These are phyloP conservation scores for Coriaria nepalensis DNA, from an alignment of 306 rosid genomes.

Conservation along the genomic window DNA sequence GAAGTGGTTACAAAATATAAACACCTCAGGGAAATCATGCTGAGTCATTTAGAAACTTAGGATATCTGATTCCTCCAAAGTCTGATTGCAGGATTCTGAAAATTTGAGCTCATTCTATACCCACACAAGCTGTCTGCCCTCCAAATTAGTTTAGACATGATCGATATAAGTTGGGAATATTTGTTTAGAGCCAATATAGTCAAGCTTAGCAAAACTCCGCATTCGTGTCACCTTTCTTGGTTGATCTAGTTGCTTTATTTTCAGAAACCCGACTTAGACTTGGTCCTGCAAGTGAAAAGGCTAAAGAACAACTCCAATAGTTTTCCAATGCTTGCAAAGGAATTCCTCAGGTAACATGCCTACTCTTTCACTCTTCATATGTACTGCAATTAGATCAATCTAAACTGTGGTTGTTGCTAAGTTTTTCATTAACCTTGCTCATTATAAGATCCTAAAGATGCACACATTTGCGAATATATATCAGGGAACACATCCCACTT, in stretches of 20 bases:
- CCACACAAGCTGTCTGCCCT: neutral
- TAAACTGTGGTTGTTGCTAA: too few relatives aligned
- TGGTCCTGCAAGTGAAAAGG: slow-evolving; percentile 67
- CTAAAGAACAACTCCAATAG: slow-evolving; percentile 65
- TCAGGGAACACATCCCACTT: slow-evolving; percentile 49
- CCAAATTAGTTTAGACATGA: too few relatives aligned
- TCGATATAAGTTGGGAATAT: too few relatives aligned
- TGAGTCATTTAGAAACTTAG: too few relatives aligned
- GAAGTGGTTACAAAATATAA: too few relatives aligned
- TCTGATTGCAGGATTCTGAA: too few relatives aligned
- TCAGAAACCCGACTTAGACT: slow-evolving; percentile 72
- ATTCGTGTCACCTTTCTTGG: slow-evolving; percentile 7
- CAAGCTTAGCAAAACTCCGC: too few relatives aligned
- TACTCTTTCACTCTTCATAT: neutral
- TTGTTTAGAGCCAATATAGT: neutral
- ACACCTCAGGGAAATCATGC: too few relatives aligned
- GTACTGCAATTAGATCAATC: neutral
- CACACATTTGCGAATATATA: slow-evolving; percentile 10
- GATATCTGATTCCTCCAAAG: too few relatives aligned
- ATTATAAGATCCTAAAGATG: slow-evolving; percentile 7
- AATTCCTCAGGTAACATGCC: slow-evolving; percentile 60
- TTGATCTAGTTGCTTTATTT: slow-evolving; percentile 16
- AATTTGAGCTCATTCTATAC: neutral
- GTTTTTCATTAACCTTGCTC: neutral
- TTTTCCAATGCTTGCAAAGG: slow-evolving; percentile 98